A percentile compares a stretch with the other conserved stretches of the same genome.
phyloP scores from a whole-genome alignment of 306 rosid species.

The Vigna unguiculata region DNA sequence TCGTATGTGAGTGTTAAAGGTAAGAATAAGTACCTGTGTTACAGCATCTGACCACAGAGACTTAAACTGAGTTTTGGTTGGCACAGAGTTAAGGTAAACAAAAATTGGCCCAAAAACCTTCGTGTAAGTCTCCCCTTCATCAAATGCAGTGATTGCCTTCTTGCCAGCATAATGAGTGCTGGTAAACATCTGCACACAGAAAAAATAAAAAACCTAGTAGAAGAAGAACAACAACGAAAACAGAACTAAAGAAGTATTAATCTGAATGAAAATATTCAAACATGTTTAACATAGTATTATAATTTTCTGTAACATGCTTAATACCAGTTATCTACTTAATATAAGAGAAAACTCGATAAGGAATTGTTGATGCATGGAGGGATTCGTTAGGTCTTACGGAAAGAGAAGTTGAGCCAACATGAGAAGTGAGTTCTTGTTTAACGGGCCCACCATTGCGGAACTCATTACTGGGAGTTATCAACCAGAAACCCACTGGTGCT shows the following conservation, averaged over 20 bases:
- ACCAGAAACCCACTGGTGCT: slow-evolving; percentile 71
- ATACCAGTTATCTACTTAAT: too few relatives aligned
- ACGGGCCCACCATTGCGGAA: slow-evolving; percentile 71
- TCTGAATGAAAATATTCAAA: neutral
- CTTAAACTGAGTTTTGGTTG: neutral
- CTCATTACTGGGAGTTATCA: slow-evolving; percentile 84
- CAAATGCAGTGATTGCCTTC: slow-evolving; percentile 41
- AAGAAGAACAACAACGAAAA: neutral
- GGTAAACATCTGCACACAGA: slow-evolving; percentile 66
- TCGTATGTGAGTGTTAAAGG: neutral
- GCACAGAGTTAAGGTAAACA: slow-evolving; percentile 64
- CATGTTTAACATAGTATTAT: neutral
- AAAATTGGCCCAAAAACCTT: slow-evolving; percentile 85
- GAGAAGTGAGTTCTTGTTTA: slow-evolving; percentile 93
- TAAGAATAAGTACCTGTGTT: slow-evolving; percentile 52
- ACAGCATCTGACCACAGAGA: slow-evolving; percentile 74
- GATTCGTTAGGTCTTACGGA: slow-evolving; percentile 53
- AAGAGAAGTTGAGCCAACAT: slow-evolving; percentile 77
- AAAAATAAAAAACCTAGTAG: neutral
- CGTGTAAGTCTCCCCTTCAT: slow-evolving; percentile 71
- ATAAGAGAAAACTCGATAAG: neutral
- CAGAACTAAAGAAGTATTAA: neutral
- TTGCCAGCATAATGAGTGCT: slow-evolving; percentile 80
- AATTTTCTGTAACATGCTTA: too few relatives aligned
- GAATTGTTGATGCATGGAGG: neutral